A percentile compares a stretch with the other conserved stretches of the same genome.
phyloP scores from a whole-genome alignment of 306 rosid genomes.

The Prunus dulcis region DNA sequence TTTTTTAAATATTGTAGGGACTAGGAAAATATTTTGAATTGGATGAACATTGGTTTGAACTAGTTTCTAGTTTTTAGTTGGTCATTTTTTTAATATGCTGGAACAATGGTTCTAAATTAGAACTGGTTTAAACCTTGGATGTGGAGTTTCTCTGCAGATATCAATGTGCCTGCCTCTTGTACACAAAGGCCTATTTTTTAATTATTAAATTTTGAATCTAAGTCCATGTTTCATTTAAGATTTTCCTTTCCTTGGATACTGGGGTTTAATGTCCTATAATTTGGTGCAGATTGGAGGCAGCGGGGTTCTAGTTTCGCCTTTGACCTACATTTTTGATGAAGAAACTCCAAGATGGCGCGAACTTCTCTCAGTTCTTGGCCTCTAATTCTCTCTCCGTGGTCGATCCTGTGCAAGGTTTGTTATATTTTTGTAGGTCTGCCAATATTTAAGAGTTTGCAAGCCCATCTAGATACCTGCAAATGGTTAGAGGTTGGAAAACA shows the following conservation, averaged over 20 bases:
- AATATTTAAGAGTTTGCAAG: background rate
- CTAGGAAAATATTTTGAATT: background rate
- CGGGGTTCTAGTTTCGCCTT: conserved; percentile 89
- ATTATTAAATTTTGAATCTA: background rate
- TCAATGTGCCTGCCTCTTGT: background rate
- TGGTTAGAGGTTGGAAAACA: background rate
- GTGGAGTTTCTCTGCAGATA: background rate
- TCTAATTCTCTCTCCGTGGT: conserved; percentile 26
- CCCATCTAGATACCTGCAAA: conserved; percentile 12
- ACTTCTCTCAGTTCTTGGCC: conserved; percentile 69
- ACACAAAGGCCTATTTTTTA: background rate
- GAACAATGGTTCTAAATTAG: background rate
- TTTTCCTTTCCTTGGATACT: background rate
- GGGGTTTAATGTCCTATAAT: background rate
- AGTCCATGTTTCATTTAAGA: background rate
- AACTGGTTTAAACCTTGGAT: background rate
- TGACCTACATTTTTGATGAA: conserved; percentile 95
- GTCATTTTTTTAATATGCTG: background rate
- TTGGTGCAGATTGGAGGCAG: conserved; percentile 89
- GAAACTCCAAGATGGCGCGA: conserved; percentile 94
- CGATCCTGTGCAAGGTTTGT: conserved; percentile 5
- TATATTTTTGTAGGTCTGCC: conserved; percentile 18
- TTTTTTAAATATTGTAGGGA: background rate
- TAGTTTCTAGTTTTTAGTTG: background rate
- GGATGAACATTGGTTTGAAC: background rate